phyloP scores from a whole-genome alignment of 116 monocot genomes.

The Iris pallida region DNA sequence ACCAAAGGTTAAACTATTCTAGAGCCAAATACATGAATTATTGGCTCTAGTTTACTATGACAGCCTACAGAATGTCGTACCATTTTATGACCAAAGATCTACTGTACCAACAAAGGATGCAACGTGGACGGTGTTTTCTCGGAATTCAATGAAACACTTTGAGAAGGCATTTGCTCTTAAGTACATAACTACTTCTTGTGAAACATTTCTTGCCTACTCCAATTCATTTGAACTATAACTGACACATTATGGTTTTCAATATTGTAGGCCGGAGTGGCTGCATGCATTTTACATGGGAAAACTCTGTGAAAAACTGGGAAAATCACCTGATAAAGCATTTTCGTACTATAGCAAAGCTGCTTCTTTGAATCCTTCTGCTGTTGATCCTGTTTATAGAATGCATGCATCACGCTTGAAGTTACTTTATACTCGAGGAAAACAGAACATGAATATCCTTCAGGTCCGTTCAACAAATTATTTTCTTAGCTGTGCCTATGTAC shows the following conservation, averaged over 20 bases:
- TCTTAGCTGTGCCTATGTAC: too few species aligned
- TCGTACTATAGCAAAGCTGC: conserved; percentile 77
- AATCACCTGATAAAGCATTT: conserved; percentile 63
- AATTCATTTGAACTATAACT: neutral
- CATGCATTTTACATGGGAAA: conserved; percentile 96
- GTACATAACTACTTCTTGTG: conserved; percentile 22
- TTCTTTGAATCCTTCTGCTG: conserved; percentile 77
- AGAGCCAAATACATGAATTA: conserved; percentile 87
- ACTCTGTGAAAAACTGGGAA: conserved; percentile 87
- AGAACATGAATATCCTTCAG: conserved; percentile 55
- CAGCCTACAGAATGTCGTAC: conserved; percentile 93
- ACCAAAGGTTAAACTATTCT: conserved; percentile 3
- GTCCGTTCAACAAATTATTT: conserved; percentile 17
- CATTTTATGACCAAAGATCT: conserved; percentile 89
- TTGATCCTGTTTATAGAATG: conserved; percentile 89
- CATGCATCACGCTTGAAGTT: conserved; percentile 95
- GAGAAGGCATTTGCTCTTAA: conserved; percentile 80
- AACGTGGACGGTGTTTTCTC: conserved; percentile 68
- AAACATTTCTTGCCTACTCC: neutral
- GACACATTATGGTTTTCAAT: conserved; percentile 4
- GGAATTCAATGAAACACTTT: conserved; percentile 87
- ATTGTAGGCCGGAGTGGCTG: conserved; percentile 81
- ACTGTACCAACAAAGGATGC: conserved; percentile 66
- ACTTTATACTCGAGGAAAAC: conserved; percentile 64
- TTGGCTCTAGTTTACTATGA: conserved; percentile 97